Base-by-base conservation (phyloP, 371 early-diverging fungal species). In the Lichtheimia ramosa region DNA sequence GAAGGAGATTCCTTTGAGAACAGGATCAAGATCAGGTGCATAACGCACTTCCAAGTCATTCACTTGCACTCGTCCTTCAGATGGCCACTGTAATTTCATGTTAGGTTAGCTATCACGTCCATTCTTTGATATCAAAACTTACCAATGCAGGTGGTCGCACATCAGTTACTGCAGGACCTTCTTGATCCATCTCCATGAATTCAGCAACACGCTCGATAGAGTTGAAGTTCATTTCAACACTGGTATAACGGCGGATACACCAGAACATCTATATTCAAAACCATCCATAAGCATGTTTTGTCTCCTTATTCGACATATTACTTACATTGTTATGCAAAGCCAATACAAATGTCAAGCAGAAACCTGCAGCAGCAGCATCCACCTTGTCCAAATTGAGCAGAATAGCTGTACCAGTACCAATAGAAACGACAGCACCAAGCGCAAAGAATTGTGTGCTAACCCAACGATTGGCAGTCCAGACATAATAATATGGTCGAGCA, bases 381-480 rank as follows among this genome's bases (percentile, higher is more conserved):
- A 92, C 51, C 39, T 70, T 63, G 13, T 83, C 70, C 18, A 73
- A 46, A 18, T 67, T 73, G 34, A 78, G 58, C 52, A 84, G 70
- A 43, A 82, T 77, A 18, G 69, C 75, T 39, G 72, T 34, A 14
- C 84, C 88, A 46, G 87, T 75, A 25, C 59, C 23, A 46, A 88
- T 83, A 48, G 85, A 77, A 41, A 95, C 84, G 5, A 79, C 15
- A 2, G 90, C 84, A 27, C 89, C 87, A 18, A 84, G 74, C 3
- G 87, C 27, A 24, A 87, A 90, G 23, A 87, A 84, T 5, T 94
- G 89, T 20, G 89, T 65, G 56, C 82, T 83, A 34, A 94, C 82
- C 95, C 95, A 94, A 25, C 93, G 87, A 74, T 92, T 94, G 52
- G 85, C 82, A 21, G 82, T 82, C 92, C 94, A 92, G 25, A 84